Percentiles rank a stretch among this genome's conserved stretches.
phyloP scores from a whole-genome alignment of 1,139 yeast genomes.

The Geotrichum cucujoidarum region DNA sequence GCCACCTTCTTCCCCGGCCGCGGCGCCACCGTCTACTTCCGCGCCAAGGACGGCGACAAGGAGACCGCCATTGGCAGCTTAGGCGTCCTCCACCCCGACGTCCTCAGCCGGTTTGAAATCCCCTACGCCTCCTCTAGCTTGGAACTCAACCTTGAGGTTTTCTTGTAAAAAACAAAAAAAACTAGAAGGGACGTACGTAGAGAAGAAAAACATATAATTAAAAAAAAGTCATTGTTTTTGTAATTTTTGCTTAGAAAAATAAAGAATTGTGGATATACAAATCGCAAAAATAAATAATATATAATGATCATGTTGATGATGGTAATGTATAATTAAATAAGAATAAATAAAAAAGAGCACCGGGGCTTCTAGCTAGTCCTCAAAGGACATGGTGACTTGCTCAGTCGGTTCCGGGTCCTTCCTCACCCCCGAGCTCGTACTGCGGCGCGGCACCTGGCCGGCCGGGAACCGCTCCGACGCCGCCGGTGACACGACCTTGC shows the following conservation, averaged over 20 bases:
- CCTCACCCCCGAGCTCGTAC: too few species aligned
- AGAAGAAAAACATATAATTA: background rate
- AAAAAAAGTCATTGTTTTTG: background rate
- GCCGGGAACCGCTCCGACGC: too few species aligned
- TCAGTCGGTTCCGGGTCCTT: too few species aligned
- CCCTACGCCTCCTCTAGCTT: slow-evolving; percentile 85
- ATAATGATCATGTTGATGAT: background rate
- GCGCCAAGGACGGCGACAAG: slow-evolving; percentile 47
- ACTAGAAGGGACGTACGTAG: background rate
- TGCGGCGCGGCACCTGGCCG: too few species aligned
- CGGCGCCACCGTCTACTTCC: slow-evolving; percentile 81
- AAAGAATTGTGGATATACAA: too few species aligned
- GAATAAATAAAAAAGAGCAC: too few species aligned
- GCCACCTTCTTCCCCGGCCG: slow-evolving; percentile 95
- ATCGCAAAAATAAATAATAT: too few species aligned
- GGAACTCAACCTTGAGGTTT: slow-evolving; percentile 84
- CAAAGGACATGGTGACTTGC: too few species aligned
- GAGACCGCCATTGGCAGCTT: slow-evolving; percentile 59
- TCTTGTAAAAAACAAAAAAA: slow-evolving; percentile 43
- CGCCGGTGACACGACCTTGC: too few species aligned
- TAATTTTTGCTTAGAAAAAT: background rate
- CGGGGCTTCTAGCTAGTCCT: too few species aligned
- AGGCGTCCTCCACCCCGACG: slow-evolving; percentile 96
- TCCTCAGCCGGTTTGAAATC: slow-evolving; percentile 75
- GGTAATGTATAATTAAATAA: too few species aligned